These are phyloP conservation scores for Colletotrichum nymphaeae DNA, from an alignment of 2,329 filamentous ascomycete genomes.

Conservation along the genomic window DNA sequence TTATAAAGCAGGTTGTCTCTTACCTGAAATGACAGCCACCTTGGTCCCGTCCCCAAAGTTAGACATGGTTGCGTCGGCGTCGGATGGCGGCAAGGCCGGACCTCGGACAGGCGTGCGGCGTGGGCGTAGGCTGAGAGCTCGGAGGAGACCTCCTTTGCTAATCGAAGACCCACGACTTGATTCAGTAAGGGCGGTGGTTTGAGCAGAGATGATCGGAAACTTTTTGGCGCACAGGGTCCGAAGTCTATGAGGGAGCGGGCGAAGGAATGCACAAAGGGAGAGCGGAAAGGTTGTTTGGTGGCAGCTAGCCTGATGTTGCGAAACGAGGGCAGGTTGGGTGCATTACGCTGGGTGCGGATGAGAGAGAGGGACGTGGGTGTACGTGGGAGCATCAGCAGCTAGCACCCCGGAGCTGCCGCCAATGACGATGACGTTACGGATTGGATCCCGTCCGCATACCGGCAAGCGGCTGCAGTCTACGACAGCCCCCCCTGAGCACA, in stretches of 20 bases:
- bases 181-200: slow-evolving; percentile 26
- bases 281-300: slow-evolving; percentile 17
- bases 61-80: slow-evolving; percentile 32
- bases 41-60: slow-evolving; percentile 34
- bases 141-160: slow-evolving; percentile 1
- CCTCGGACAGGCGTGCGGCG: slow-evolving; percentile 30
- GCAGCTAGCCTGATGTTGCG: slow-evolving; percentile 19
- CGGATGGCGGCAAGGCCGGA: slow-evolving; percentile 26
- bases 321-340: slow-evolving; percentile 23
- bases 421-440: slow-evolving; percentile 32
- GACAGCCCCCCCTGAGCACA: slow-evolving; percentile 1
- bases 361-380: not conserved
- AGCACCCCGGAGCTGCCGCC: slow-evolving; percentile 26
- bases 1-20: slow-evolving; percentile 13
- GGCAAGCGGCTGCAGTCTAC: slow-evolving; percentile 21
- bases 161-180: slow-evolving; percentile 20
- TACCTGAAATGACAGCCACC: slow-evolving; percentile 33
- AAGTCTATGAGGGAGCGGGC: slow-evolving; percentile 23
- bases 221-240: slow-evolving; percentile 29
- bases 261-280: slow-evolving; percentile 25
- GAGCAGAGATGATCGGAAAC: slow-evolving; percentile 22
- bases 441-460: slow-evolving; percentile 17
- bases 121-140: slow-evolving; percentile 17
- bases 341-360: slow-evolving; percentile 1
- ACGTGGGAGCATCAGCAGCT: slow-evolving; percentile 12